Conservation (phyloP, 2,329 filamentous ascomycete species). For the Elsinoe batatas region DNA sequence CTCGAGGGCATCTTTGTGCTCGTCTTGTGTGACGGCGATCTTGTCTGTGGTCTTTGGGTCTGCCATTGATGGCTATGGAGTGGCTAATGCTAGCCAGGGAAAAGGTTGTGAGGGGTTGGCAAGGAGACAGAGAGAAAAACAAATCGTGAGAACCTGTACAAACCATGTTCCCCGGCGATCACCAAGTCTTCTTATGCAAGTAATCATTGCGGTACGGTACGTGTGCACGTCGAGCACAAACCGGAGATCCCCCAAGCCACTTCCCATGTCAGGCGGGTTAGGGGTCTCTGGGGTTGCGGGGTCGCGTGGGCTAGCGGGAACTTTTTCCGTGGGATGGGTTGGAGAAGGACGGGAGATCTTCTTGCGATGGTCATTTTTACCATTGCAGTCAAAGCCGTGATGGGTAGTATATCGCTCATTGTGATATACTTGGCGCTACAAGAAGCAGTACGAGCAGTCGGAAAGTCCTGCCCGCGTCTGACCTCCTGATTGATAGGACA, state of each 20-base stretch:
- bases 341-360: background rate
- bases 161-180: background rate
- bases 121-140: background rate
- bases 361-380: background rate
- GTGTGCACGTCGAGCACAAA: background rate
- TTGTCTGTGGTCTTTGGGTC: background rate
- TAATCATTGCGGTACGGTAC: background rate
- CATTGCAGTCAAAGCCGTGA: too few species aligned
- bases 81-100: background rate
- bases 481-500: too few species aligned
- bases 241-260: conserved; percentile 4
- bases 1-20: background rate
- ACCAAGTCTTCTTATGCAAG: background rate
- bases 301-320: conserved; percentile 1
- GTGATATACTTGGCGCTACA: too few species aligned
- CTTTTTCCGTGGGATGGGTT: background rate
- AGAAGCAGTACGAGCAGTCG: too few species aligned
- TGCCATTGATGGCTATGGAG: background rate
- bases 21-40: conserved; percentile 4
- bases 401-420: too few species aligned
- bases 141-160: background rate
- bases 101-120: background rate
- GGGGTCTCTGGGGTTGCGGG: conserved; percentile 8
- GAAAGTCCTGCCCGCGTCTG: too few species aligned
- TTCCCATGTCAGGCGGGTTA: background rate